Evolutionary conservation across 108 stramenopile species (phyloP), one percentile per base, ranked within the genome.

Genomic region (Bacterosira constricta): DNA sequence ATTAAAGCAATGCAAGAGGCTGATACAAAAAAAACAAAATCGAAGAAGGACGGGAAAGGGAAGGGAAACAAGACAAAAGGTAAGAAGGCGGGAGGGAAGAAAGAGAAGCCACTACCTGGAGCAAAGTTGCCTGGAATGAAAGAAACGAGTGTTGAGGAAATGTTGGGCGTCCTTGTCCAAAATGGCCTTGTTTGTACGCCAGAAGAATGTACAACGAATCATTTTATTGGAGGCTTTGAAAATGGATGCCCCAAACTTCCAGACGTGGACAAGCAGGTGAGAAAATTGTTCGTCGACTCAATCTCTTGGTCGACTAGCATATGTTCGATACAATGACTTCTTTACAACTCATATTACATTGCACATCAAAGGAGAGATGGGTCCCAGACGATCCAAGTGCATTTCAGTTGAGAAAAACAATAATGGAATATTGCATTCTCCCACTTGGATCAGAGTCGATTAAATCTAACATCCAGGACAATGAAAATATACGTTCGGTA

Each of bases 91-190:
- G 72, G 65, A 62, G 86, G 85, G 42, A 91, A 88, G 72, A 89
- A 87, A 61, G 85, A 83, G 49, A 90, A 88, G 61, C 87, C 86
- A 29, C 69, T 94, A 12, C 91, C 93, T n/a, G 93, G 93, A 25
- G 73, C 84, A 32, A 89, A 86, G 68, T 58, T 89, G 20, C 41
- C 77, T 6, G 87, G 83, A 32, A 64, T 89, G 47, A 84, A 87
- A 63, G 83, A 73, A 36, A 86, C 91, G 86, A 63, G 77, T 36
- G 74, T 71, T 10, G 82, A 81, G 31, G 76, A 90, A 26, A 94
- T 92, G 91, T 67, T 94, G 15, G 44, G 63, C 25, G 35, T 66
- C 25, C 80, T 94, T 10, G 44, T 92, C 37, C 82, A 92, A 37
- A 36, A 86, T 70, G 71, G 83, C 51, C 62, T 94, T 18, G 53